These are phyloP conservation scores for Taiozyma onychis DNA, from an alignment of 1,139 yeast genomes.

Conservation along the genomic window DNA sequence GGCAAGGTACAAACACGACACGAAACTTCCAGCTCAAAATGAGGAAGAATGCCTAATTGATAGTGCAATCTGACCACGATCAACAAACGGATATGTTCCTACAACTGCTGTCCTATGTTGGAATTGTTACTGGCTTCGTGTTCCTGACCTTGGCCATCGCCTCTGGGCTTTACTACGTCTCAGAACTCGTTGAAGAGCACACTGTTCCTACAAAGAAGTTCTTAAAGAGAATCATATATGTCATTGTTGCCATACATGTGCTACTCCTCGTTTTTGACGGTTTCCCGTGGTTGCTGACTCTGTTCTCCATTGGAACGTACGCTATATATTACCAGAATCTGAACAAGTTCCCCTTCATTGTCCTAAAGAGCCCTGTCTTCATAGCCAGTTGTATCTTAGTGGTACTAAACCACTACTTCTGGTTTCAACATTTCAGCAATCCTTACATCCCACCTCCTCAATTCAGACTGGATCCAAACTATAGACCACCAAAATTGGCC, in stretches of 20 bases:
- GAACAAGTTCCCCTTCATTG: conserved; percentile 77
- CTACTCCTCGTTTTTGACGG: conserved; percentile 66
- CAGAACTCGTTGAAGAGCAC: conserved; percentile 92
- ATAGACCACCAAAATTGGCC: conserved; percentile 66
- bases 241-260: conserved; percentile 46
- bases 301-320: conserved; percentile 66
- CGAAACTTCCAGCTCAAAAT: background rate
- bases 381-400: conserved; percentile 48
- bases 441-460: conserved; percentile 48
- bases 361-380: conserved; percentile 66
- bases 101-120: conserved; percentile 55
- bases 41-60: background rate
- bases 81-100: conserved; percentile 37
- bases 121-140: conserved; percentile 68
- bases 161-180: conserved; percentile 83
- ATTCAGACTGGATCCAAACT: conserved; percentile 49
- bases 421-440: conserved; percentile 84
- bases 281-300: conserved; percentile 64
- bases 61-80: background rate
- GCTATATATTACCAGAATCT: conserved; percentile 71
- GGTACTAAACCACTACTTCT: conserved; percentile 72
- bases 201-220: conserved; percentile 76
- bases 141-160: conserved; percentile 72
- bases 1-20: background rate
- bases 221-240: conserved; percentile 55